phyloP scores from a whole-genome alignment of 139 green algal species.

The Yamagishiella unicocca region DNA sequence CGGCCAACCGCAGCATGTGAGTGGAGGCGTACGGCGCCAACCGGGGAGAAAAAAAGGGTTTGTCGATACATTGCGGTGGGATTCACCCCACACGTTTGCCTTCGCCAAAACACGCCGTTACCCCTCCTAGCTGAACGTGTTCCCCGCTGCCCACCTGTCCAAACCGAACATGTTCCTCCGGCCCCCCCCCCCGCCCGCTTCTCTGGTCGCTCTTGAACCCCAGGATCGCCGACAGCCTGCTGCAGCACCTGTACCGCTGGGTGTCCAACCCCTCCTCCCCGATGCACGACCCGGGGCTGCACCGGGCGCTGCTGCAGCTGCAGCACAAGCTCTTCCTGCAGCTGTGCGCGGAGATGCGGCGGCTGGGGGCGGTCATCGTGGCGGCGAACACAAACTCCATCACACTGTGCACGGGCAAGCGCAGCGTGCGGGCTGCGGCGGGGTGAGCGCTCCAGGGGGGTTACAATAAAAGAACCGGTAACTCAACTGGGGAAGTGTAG shows the following conservation, averaged over 20 bases:
- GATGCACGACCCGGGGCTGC: conserved; percentile 82
- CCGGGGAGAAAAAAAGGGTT: too few relatives aligned
- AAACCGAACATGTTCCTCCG: too few relatives aligned
- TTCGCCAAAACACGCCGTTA: too few relatives aligned
- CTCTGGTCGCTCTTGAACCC: background rate
- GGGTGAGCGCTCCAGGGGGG: conserved; percentile 52
- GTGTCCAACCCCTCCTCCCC: conserved; percentile 72
- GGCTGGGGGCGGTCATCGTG: conserved; percentile 88
- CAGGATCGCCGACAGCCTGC: conserved; percentile 75
- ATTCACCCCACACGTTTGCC: too few relatives aligned
- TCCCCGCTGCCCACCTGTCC: too few relatives aligned
- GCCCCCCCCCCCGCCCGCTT: background rate
- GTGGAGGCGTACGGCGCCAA: too few relatives aligned
- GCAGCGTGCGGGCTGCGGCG: conserved; percentile 75
- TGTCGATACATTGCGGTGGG: too few relatives aligned
- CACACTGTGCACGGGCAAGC: conserved; percentile 89
- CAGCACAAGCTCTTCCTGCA: conserved; percentile 85
- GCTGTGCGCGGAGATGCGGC: conserved; percentile 61
- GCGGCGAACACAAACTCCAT: conserved; percentile 84
- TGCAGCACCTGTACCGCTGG: conserved; percentile 90
- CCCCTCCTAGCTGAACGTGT: too few relatives aligned
- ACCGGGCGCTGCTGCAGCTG: conserved; percentile 73
- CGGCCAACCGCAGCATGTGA: conserved; percentile 72
- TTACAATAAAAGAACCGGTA: too few relatives aligned
- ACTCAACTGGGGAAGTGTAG: background rate